Percentiles rank a stretch among this genome's conserved stretches.
phyloP scores from a whole-genome alignment of 768 basidiomycete species.

The Amanita molliuscula region DNA sequence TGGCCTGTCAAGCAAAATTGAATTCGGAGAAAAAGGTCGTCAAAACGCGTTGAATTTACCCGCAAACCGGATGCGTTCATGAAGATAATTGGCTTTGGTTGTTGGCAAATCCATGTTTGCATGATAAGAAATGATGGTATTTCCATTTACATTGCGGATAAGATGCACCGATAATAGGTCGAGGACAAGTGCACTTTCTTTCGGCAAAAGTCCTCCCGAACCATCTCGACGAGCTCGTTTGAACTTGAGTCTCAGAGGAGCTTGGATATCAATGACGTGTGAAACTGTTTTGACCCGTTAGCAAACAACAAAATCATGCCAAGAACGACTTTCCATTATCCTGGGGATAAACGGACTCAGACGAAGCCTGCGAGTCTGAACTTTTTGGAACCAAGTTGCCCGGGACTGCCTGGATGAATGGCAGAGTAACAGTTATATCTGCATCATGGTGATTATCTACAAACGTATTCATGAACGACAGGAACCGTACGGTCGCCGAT shows the following conservation, averaged over 20 bases:
- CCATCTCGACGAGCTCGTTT: background rate
- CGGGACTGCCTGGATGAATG: conserved; percentile 36
- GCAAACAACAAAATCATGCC: background rate
- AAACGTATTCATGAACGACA: background rate
- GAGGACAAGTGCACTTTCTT: conserved; percentile 25
- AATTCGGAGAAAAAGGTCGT: background rate
- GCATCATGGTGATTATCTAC: background rate
- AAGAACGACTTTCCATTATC: background rate
- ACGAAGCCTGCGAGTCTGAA: conserved; percentile 9
- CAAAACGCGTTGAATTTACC: conserved; percentile 15
- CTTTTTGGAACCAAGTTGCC: conserved; percentile 13
- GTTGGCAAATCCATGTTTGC: conserved; percentile 26
- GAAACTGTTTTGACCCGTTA: background rate
- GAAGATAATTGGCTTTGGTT: conserved; percentile 31
- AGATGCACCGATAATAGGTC: conserved; percentile 41
- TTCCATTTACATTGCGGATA: conserved; percentile 31
- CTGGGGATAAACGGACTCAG: conserved; percentile 5
- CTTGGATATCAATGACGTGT: conserved; percentile 26
- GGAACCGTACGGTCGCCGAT: conserved; percentile 42
- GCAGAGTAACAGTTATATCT: conserved; percentile 52
- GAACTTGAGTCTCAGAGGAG: conserved; percentile 18
- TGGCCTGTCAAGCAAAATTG: conserved; percentile 17
- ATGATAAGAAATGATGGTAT: conserved; percentile 42
- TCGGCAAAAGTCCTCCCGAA: conserved; percentile 8
- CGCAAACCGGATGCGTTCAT: conserved; percentile 38